Evolutionary conservation across 2,329 filamentous ascomycete species (phyloP), one percentile per base, ranked within the genome.

Genomic region (Hortaea sp.): DNA sequence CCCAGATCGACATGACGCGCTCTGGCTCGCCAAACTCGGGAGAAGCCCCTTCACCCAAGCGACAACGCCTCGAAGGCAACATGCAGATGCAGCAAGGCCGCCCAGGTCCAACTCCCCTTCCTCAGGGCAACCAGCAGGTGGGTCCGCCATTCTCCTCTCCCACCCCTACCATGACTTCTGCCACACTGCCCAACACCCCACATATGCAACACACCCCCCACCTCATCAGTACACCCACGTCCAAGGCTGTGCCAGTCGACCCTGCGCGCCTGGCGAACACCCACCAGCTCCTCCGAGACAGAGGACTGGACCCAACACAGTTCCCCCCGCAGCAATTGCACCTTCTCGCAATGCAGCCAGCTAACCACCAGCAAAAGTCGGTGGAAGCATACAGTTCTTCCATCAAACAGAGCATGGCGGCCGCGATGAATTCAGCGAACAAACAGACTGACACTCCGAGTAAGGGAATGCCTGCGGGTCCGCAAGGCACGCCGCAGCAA

Each of bases 21-120:
- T 83, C 88, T 29, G 81, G 83, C 48, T 95, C 90, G 31, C 90
- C 90, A 6, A 81, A 82, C 43, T 83, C 84, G 34, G 82, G 81
- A 45, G 89, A 95, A 44, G 88, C 87, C 28, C 88, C 88, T 4
- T 97, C 90, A 30, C 90, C 90, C 1, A 97, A 97, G 72, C 79
- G 89, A 60, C 86, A 82, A 48, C 85, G 89, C 7, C 77, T 95
- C 50, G 86, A 89, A 53, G 81, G 83, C 60, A 86, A 86, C 63
- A 81, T 82, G 52, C 84, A 82, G 57, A 84, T 89, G 77, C 84
- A 54, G 40, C 55, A 52, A 45, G 48, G 48, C 39, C 58, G 60
- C 45, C 57, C 57, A 46, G 60, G 57, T 42, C 60, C 56, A 44
- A 57, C 55, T 35, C 55, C 53, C 43, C 57, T 59, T 43, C 55